These are phyloP conservation scores for Heliocybe sulcata DNA, from an alignment of 1,284 basidiomycete genomes.

Conservation along the genomic window DNA sequence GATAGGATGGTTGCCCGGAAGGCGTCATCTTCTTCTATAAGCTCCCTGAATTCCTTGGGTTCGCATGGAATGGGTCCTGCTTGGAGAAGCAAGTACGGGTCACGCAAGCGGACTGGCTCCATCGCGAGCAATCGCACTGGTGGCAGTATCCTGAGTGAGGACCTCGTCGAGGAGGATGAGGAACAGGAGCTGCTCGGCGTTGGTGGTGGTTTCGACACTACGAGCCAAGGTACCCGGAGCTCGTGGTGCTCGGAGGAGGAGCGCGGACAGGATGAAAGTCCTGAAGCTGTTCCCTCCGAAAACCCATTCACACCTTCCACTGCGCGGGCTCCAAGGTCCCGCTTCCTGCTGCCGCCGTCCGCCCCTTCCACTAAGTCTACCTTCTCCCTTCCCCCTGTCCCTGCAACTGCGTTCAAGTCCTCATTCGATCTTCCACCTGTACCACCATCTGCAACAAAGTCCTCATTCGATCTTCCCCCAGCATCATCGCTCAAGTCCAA, in stretches of 20 bases:
- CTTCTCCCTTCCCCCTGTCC: conserved; percentile 7
- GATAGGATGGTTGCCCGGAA: conserved; percentile 69
- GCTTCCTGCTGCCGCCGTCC: conserved; percentile 36
- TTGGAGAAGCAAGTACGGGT: conserved; percentile 54
- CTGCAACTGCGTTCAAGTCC: conserved; percentile 1
- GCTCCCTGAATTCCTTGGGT: conserved; percentile 57
- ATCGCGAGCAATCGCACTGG: conserved; percentile 59
- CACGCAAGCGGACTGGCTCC: conserved; percentile 64
- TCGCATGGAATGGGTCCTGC: conserved; percentile 60
- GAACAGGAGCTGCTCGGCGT: conserved; percentile 62
- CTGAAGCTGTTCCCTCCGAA: conserved; percentile 15
- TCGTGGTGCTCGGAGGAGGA: conserved; percentile 28
- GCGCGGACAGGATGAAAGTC: conserved; percentile 3
- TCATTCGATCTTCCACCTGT: conserved; percentile 2
- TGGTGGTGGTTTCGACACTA: conserved; percentile 55
- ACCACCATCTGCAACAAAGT: neutral
- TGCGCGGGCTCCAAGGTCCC: conserved; percentile 16
- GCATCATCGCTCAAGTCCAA: neutral
- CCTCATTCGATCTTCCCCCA: conserved; percentile 1
- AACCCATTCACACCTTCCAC: conserved; percentile 19
- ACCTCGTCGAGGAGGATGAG: conserved; percentile 76
- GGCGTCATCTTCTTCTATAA: conserved; percentile 37
- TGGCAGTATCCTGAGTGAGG: conserved; percentile 67
- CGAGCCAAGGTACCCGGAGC: conserved; percentile 27
- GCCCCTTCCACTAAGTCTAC: conserved; percentile 33